phyloP scores from a whole-genome alignment of 768 basidiomycete genomes.

The Postia placenta region DNA sequence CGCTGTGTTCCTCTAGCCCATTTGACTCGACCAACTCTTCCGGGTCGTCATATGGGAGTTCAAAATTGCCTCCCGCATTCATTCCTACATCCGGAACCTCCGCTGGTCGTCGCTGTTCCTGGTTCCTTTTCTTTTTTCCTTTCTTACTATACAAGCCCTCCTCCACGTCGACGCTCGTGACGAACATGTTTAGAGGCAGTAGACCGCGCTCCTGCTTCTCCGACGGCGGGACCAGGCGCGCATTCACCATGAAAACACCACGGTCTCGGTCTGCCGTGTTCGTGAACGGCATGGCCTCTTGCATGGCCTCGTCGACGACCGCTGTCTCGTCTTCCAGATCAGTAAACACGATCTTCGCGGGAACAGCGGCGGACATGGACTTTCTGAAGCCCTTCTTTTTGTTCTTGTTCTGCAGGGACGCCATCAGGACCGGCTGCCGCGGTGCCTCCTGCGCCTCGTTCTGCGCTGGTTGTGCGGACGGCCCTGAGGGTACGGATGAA shows the following conservation, averaged over 20 bases:
- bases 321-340: slow-evolving; percentile 9
- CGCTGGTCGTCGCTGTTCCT: not conserved
- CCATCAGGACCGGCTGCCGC: slow-evolving; percentile 34
- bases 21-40: slow-evolving; percentile 3
- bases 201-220: slow-evolving; percentile 42
- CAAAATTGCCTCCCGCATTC: slow-evolving; percentile 2
- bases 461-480: not conserved
- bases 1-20: not conserved
- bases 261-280: slow-evolving; percentile 1
- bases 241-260: slow-evolving; percentile 6
- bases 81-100: slow-evolving; percentile 4
- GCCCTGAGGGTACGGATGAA: not conserved
- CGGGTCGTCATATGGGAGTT: slow-evolving; percentile 32
- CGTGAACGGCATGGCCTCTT: slow-evolving; percentile 9
- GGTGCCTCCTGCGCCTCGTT: slow-evolving; percentile 4
- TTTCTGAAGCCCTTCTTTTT: slow-evolving; percentile 65
- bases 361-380: slow-evolving; percentile 36
- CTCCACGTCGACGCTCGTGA: slow-evolving; percentile 70
- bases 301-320: not conserved
- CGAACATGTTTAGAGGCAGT: slow-evolving; percentile 58
- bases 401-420: slow-evolving; percentile 65
- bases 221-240: slow-evolving; percentile 57
- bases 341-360: slow-evolving; percentile 50
- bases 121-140: slow-evolving; percentile 27
- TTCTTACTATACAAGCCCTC: slow-evolving; percentile 34